phyloP scores from a whole-genome alignment of 768 basidiomycete species.

The Lactarius evosmus region DNA sequence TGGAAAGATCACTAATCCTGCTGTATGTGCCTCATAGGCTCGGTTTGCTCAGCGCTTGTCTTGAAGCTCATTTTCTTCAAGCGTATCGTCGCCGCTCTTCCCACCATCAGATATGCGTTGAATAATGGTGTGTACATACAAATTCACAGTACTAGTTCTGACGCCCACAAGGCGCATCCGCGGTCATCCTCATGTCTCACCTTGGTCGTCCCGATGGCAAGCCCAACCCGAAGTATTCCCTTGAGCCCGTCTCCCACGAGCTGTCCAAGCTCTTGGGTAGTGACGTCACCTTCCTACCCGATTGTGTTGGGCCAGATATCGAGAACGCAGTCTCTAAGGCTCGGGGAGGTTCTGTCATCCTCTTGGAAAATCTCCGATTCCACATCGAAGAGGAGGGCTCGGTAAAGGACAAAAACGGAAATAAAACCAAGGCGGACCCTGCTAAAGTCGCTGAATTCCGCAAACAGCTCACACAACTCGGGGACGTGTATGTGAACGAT shows the following conservation, averaged over 20 bases:
- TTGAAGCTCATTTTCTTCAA: slow-evolving; percentile 35
- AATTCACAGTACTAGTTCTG: slow-evolving; percentile 15
- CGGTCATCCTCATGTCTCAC: slow-evolving; percentile 95
- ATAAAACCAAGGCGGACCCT: slow-evolving; percentile 91
- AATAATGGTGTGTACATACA: slow-evolving; percentile 58
- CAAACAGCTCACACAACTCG: slow-evolving; percentile 82
- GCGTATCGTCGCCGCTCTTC: slow-evolving; percentile 96
- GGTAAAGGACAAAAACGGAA: slow-evolving; percentile 87
- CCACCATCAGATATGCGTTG: slow-evolving; percentile 91
- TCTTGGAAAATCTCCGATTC: slow-evolving; percentile 97
- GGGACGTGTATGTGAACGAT: slow-evolving; percentile 97
- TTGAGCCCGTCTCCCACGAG: slow-evolving; percentile 81
- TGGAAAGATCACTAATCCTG: slow-evolving; percentile 92
- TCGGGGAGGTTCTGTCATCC: slow-evolving; percentile 66
- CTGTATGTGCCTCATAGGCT: slow-evolving; percentile 52
- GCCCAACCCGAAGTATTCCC: slow-evolving; percentile 82
- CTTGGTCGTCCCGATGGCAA: slow-evolving; percentile 96
- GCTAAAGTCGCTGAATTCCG: slow-evolving; percentile 79
- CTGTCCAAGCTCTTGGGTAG: slow-evolving; percentile 64
- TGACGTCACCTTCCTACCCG: slow-evolving; percentile 76
- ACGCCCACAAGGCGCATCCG: slow-evolving; percentile 59
- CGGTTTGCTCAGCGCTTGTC: slow-evolving; percentile 8
- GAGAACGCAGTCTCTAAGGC: slow-evolving; percentile 74
- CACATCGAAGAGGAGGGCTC: slow-evolving; percentile 98
- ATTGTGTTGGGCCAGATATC: slow-evolving; percentile 83